A percentile compares a stretch with the other conserved stretches of the same genome.
Conservation (phyloP, 306 rosid species). For the Vigna unguiculata region DNA sequence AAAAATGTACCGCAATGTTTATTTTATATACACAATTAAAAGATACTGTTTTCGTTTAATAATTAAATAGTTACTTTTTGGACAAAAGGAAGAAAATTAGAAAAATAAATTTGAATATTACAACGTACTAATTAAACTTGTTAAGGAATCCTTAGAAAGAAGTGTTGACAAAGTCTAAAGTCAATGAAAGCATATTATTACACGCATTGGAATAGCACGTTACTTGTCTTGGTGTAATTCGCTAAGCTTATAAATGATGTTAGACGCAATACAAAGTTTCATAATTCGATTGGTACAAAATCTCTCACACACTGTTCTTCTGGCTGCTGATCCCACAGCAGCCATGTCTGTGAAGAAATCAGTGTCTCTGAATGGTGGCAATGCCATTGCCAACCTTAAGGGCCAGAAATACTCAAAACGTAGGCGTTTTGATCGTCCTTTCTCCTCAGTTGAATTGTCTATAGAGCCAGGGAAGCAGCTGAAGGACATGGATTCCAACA, state of each 20-base stretch:
- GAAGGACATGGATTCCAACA: conserved; percentile 77
- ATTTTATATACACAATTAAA: neutral
- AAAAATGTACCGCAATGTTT: conserved; percentile 4
- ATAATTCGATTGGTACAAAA: neutral
- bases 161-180: conserved; percentile 61
- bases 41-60: too few relatives aligned
- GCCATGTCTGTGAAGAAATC: conserved; percentile 87
- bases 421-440: conserved; percentile 55
- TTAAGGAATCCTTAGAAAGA: conserved; percentile 32
- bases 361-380: conserved; percentile 58
- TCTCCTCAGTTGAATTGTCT: conserved; percentile 59
- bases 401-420: conserved; percentile 28
- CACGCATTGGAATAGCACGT: conserved; percentile 58
- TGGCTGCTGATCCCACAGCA: conserved; percentile 43
- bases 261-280: neutral
- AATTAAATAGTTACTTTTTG: neutral
- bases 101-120: conserved; percentile 20
- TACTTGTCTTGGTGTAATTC: conserved; percentile 56
- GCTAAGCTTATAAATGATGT: conserved; percentile 46
- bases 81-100: neutral
- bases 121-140: conserved; percentile 41
- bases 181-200: conserved; percentile 51
- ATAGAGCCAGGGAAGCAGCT: conserved; percentile 75
- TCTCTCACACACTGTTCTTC: conserved; percentile 34
- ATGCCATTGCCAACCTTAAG: conserved; percentile 19